Evolutionary conservation across 352 stramenopile genomes (phyloP).

Genomic region (Pythium biforme): DNA sequence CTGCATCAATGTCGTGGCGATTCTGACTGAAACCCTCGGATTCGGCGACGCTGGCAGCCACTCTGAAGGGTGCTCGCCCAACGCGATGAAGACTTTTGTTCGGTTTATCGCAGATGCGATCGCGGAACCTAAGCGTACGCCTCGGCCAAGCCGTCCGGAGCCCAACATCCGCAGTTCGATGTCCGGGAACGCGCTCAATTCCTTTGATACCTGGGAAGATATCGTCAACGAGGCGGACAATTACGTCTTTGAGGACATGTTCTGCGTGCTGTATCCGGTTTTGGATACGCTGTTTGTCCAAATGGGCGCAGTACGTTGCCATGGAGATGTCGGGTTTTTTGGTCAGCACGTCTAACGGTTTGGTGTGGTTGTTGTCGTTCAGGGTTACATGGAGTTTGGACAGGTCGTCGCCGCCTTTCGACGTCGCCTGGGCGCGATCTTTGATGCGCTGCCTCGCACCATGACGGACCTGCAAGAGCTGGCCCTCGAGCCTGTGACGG

Average conservation of each 20-base stretch:
- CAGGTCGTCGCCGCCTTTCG: constrained; percentile 75
- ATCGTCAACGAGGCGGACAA: constrained; percentile 67
- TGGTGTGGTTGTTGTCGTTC: constrained; percentile 14
- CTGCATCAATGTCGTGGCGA: constrained; percentile 79
- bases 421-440: constrained; percentile 66
- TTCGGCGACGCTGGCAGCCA: constrained; percentile 80
- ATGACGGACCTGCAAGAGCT: constrained; percentile 63
- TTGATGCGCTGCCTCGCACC: constrained; percentile 57
- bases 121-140: constrained; percentile 20
- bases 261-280: constrained; percentile 78
- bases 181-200: constrained; percentile 31
- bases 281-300: constrained; percentile 84
- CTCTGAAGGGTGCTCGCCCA: constrained; percentile 59
- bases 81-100: constrained; percentile 77
- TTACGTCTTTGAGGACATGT: constrained; percentile 85
- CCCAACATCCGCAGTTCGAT: constrained; percentile 25
- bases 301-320: constrained; percentile 75
- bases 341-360: background rate
- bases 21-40: constrained; percentile 74
- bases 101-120: constrained; percentile 60
- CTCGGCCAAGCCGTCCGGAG: constrained; percentile 3
- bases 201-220: constrained; percentile 73
- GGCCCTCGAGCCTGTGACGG: constrained; percentile 65
- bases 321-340: background rate
- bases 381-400: constrained; percentile 90